Base-by-base conservation (phyloP, 1,284 basidiomycete genomes). In the Moniliella sp. region DNA sequence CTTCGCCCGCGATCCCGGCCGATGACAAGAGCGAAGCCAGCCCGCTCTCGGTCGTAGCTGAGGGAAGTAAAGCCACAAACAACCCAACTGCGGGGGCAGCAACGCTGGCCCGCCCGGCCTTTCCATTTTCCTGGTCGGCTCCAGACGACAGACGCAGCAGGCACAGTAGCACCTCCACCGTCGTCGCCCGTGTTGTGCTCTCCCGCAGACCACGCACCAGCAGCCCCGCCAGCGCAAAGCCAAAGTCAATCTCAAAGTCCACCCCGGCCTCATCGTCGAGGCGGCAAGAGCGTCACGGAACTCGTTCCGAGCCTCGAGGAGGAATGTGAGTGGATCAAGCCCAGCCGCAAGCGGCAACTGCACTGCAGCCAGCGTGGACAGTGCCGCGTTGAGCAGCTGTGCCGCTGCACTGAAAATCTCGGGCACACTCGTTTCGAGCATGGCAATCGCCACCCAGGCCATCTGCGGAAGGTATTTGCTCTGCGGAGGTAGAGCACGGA, bases 171-270 rank as follows among this genome's bases (percentile, higher is more conserved):
- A 52, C 36, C 28, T 45, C 43, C n/a, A 40, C 41, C 17, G 51
- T 55, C 30, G 27, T 34, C 7, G 21, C 21, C n/a, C n/a, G 48
- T 44, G 30, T 44, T 46, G 3, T 49, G 52, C 2, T 36, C 40
- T 1, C 48, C 3, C 51, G 37, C 31, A 55, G 30, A 7, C 51
- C 51, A 17, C 50, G 50, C 30, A 52, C 45, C n/a, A 55, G 40
- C 21, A 55, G 37, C 4, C 49, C 48, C 5, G 51, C 49, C 40
- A 50, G 42, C 9, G 39, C 48, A 32, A 55, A 55, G 14, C 42
- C 42, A 29, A 55, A 55, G 38, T 50, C 51, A 40, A 46, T 45
- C 27, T 55, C 51, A 39, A 55, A 55, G 28, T 55, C 50, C n/a
- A 55, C 43, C 2, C 51, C 51, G 1, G 46, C 45, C 36, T 52